These are phyloP conservation scores for Boechera stricta DNA, from an alignment of 345 rosid genomes.

Conservation along the genomic window DNA sequence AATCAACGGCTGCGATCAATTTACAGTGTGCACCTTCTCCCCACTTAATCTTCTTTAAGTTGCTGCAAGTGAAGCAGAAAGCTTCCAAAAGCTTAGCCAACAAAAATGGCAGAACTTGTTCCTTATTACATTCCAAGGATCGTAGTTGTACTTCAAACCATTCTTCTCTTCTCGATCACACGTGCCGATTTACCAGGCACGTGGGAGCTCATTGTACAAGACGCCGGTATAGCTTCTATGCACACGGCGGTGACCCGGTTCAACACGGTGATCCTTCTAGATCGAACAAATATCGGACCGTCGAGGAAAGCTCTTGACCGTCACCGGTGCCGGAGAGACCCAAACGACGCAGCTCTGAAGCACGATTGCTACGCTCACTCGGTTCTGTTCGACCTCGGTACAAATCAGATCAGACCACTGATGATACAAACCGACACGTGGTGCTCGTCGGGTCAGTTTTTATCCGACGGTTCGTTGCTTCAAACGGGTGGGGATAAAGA, in stretches of 20 bases:
- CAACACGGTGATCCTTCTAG: constrained; percentile 89
- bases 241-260: constrained; percentile 96
- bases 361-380: constrained; percentile 90
- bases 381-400: constrained; percentile 54
- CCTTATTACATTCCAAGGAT: background rate
- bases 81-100: constrained; percentile 33
- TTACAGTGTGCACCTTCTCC: background rate
- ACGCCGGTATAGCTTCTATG: constrained; percentile 94
- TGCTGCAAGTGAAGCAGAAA: constrained; percentile 34
- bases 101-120: constrained; percentile 41
- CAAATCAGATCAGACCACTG: constrained; percentile 60
- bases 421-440: constrained; percentile 77
- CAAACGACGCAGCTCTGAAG: constrained; percentile 54
- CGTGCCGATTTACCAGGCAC: constrained; percentile 73
- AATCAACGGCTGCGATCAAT: constrained; percentile 29
- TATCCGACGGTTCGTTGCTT: constrained; percentile 70
- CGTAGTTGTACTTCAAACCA: background rate
- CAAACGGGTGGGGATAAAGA: constrained; percentile 79
- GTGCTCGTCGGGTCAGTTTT: constrained; percentile 81
- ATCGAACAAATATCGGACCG: constrained; percentile 89
- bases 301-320: constrained; percentile 59
- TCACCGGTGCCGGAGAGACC: constrained; percentile 68
- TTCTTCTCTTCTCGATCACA: constrained; percentile 25
- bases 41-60: constrained; percentile 19
- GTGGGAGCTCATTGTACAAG: constrained; percentile 72